Percentiles rank a stretch among this genome's conserved stretches.
phyloP scores from a whole-genome alignment of 345 rosid species.

The Pistacia atlantica region DNA sequence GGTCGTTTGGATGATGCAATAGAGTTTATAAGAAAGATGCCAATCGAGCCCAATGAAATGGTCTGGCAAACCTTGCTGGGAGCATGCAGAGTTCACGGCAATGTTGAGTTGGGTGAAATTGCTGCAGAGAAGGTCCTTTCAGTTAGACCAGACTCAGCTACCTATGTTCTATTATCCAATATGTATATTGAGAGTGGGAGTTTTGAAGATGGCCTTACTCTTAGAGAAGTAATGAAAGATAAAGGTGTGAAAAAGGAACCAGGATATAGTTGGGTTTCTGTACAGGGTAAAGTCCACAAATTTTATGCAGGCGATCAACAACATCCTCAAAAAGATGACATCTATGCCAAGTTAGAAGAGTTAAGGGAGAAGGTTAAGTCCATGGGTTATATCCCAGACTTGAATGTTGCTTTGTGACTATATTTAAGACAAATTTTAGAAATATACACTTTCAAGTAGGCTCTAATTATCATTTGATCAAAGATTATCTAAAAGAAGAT shows the following conservation, averaged over 20 bases:
- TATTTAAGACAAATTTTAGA: too few relatives aligned
- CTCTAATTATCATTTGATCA: too few relatives aligned
- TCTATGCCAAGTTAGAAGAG: conserved; percentile 34
- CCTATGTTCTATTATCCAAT: conserved; percentile 57
- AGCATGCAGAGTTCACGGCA: conserved; percentile 60
- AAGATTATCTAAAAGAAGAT: too few relatives aligned
- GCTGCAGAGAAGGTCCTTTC: conserved; percentile 51
- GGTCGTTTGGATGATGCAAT: conserved; percentile 58
- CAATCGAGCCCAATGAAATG: conserved; percentile 45
- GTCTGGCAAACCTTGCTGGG: conserved; percentile 64
- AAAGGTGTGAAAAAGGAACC: conserved; percentile 54
- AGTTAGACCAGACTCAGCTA: conserved; percentile 39
- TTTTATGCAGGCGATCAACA: conserved; percentile 44
- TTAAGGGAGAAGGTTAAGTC: conserved; percentile 29
- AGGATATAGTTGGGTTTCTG: conserved; percentile 56
- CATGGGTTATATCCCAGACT: conserved; percentile 10
- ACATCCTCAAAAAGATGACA: conserved; percentile 36
- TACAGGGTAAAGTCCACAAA: conserved; percentile 36
- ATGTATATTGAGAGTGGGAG: conserved; percentile 50
- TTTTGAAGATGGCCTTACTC: conserved; percentile 33
- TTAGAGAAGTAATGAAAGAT: conserved; percentile 44
- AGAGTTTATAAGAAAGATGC: conserved; percentile 52
- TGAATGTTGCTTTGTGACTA: neutral
- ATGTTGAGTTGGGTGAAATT: conserved; percentile 50
- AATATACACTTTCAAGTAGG: too few relatives aligned